Base-by-base conservation (phyloP, 805 yeast species). In the Monosporozyma siamensis region DNA sequence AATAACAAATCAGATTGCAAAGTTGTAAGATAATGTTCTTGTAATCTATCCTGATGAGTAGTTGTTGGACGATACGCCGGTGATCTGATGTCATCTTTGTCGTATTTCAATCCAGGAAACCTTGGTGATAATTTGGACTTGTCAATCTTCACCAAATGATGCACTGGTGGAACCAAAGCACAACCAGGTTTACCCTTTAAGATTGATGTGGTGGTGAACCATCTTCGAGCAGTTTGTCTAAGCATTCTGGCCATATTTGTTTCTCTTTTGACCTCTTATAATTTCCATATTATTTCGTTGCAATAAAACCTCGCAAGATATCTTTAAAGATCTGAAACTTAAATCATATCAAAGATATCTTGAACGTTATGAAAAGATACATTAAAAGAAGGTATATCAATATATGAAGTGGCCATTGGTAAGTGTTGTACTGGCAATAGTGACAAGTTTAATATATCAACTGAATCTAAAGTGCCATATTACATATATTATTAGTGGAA, bases 91-190 rank as follows among this genome's bases (percentile, higher is more conserved):
- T 88, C 95, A 54, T 77, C 76, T 50, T 80, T 78, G 23, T 80
- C 75, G 39, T 72, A 65, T 48, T 82, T 74, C 44, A 85, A 64
- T 31, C 77, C 83, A 41, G 82, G 77, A 62, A 80, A 83, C 46
- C 80, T 70, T 44, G 90, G 30, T 29, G 89, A 81, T 39, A 90
- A 72, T 42, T 75, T 75, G 30, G 78, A 66, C 62, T 92, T 92
- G 54, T 76, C 73, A 56, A 86, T 78, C 50, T 76, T 77, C 35
- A 90, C 84, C 46, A 77, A 72, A 64, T 92, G 98, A 63, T 92
- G 98, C 12, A 90, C 94, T 1, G 98, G 97, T 40, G 82, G 76
- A 29, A 86, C 89, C 40, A 85, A 74, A 31, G 94, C 82, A 61
- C 74, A 76, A 24, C 78, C 82, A 39, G 73, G 73, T 60, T 66